phyloP scores from a whole-genome alignment of 1,284 basidiomycete species.

The Anthracocystis panici-leucophaei region DNA sequence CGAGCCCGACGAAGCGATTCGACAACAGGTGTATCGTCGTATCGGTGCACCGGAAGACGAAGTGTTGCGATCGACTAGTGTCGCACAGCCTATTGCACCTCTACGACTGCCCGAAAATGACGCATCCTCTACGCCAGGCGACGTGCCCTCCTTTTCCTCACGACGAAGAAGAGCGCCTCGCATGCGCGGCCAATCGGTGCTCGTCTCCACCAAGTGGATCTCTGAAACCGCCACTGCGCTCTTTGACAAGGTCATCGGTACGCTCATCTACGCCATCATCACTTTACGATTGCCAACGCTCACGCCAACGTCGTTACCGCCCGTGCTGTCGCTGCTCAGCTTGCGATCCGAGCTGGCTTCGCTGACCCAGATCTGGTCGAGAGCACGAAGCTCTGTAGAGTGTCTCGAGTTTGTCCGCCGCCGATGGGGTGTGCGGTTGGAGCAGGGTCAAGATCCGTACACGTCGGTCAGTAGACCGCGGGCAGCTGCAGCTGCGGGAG shows the following conservation, averaged over 20 bases:
- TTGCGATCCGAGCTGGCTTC: constrained; percentile 46
- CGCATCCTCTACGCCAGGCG: not conserved
- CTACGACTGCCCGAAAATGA: constrained; percentile 20
- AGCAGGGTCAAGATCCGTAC: constrained; percentile 30
- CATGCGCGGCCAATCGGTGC: constrained; percentile 44
- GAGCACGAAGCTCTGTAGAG: constrained; percentile 46
- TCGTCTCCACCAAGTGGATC: constrained; percentile 53
- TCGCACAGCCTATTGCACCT: constrained; percentile 39
- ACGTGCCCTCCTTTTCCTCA: constrained; percentile 5
- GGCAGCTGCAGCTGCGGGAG: constrained; percentile 30
- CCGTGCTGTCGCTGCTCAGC: constrained; percentile 49
- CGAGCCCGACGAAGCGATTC: not conserved
- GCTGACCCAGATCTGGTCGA: constrained; percentile 45
- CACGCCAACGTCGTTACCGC: constrained; percentile 52
- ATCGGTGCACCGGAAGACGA: constrained; percentile 40
- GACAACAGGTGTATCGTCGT: constrained; percentile 32
- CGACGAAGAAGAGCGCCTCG: constrained; percentile 46
- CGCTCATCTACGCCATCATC: constrained; percentile 46
- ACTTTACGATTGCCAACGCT: constrained; percentile 53
- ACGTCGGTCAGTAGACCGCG: constrained; percentile 22
- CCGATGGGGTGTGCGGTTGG: constrained; percentile 45
- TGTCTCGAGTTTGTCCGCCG: constrained; percentile 58
- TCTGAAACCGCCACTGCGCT: constrained; percentile 47
- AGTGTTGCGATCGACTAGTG: constrained; percentile 31
- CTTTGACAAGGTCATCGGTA: constrained; percentile 48